Conservation (phyloP, 2,329 filamentous ascomycete species). For the Mycosphaerelloides madeirae region DNA sequence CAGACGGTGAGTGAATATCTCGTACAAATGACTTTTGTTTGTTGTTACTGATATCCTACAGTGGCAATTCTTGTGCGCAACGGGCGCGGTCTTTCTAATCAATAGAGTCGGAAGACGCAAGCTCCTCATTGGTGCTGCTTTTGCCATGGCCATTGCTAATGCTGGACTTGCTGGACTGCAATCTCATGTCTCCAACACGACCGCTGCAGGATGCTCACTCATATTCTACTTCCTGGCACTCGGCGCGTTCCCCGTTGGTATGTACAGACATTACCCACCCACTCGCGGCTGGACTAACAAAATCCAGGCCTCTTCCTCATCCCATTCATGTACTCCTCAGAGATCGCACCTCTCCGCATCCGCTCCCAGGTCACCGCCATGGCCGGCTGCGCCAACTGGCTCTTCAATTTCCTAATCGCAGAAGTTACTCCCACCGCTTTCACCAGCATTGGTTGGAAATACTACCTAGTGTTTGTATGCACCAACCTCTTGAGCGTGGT, state of each 20-base stretch:
- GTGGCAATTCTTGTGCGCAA: constrained; percentile 27
- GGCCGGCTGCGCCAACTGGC: constrained; percentile 52
- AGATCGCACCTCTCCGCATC: constrained; percentile 30
- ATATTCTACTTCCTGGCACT: constrained; percentile 27
- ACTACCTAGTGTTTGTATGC: constrained; percentile 49
- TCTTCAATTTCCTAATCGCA: constrained; percentile 48
- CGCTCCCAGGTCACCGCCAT: constrained; percentile 29
- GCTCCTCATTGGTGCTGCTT: constrained; percentile 26
- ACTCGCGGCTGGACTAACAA: too few relatives aligned
- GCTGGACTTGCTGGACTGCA: constrained; percentile 22
- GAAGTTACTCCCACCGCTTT: constrained; percentile 52
- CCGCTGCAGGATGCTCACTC: constrained; percentile 21
- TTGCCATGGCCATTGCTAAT: constrained; percentile 25
- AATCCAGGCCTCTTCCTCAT: constrained; percentile 24
- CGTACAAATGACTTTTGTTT: too few relatives aligned
- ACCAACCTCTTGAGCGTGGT: constrained; percentile 57
- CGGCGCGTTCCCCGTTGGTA: constrained; percentile 25
- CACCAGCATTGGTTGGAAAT: constrained; percentile 45
- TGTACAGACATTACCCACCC: too few relatives aligned
- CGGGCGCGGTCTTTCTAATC: constrained; percentile 25
- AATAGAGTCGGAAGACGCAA: constrained; percentile 28
- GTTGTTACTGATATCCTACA: too few relatives aligned
- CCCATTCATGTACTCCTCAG: constrained; percentile 32
- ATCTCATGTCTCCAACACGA: constrained; percentile 16
- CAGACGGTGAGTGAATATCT: constrained; percentile 11